Conservation (phyloP, 1,139 yeast species). For the Kluyveromyces sp. region DNA sequence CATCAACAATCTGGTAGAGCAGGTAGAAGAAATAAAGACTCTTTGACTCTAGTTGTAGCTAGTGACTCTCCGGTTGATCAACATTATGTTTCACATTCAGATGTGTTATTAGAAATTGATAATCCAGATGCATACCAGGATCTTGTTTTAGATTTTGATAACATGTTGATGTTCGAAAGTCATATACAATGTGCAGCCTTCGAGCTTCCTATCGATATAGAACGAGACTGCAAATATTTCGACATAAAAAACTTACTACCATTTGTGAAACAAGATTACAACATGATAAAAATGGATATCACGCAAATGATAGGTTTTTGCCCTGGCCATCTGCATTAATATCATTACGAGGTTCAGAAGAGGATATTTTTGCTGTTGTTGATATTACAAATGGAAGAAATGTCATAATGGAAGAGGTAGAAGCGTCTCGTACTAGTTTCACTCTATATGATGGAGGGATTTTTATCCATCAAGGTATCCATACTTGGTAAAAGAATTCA, state of each 20-base stretch:
- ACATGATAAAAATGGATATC: constrained; percentile 45
- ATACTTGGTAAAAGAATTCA: constrained; percentile 76
- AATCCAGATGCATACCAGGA: constrained; percentile 38
- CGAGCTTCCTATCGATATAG: constrained; percentile 57
- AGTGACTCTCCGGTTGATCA: constrained; percentile 84
- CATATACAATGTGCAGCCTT: constrained; percentile 94
- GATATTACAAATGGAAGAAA: constrained; percentile 74
- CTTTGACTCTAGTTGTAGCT: constrained; percentile 77
- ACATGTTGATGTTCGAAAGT: constrained; percentile 55
- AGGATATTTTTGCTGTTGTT: constrained; percentile 74
- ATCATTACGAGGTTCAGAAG: constrained; percentile 75
- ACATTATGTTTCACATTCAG: constrained; percentile 67
- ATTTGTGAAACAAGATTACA: constrained; percentile 41
- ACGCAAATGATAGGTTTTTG: constrained; percentile 53
- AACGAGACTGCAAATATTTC: constrained; percentile 53
- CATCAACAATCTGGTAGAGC: constrained; percentile 97
- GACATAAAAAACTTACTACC: constrained; percentile 32
- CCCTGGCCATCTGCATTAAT: constrained; percentile 79
- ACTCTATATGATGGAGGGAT: constrained; percentile 95
- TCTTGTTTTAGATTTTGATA: constrained; percentile 44
- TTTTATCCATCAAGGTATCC: constrained; percentile 84
- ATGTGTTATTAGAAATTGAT: constrained; percentile 45
- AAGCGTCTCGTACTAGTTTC: constrained; percentile 79
- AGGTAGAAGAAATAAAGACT: constrained; percentile 70
- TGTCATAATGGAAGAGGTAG: constrained; percentile 81